These are phyloP conservation scores for Glaciozyma antarctica DNA, from an alignment of 768 basidiomycete genomes.

Conservation along the genomic window DNA sequence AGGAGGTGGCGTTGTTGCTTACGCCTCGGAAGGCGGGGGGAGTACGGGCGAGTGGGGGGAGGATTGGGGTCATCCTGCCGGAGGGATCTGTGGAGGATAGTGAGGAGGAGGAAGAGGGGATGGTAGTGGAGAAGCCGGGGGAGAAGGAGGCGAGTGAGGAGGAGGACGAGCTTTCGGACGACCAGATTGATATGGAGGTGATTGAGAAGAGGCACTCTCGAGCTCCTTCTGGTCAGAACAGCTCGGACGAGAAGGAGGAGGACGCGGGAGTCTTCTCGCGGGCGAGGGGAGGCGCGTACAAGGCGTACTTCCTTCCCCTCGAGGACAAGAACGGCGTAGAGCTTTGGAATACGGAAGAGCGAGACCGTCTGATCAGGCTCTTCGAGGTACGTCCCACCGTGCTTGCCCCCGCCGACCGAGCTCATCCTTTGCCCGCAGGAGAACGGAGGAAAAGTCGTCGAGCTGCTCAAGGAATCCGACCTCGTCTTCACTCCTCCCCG, in stretches of 20 bases:
- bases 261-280: background rate
- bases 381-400: no score
- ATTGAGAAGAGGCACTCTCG: no score
- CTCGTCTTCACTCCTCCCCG: no score
- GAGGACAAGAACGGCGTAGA: background rate
- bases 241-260: background rate
- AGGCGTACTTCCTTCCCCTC: background rate
- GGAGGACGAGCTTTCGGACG: background rate
- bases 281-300: background rate
- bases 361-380: background rate
- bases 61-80: no score
- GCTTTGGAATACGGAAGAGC: background rate
- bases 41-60: no score
- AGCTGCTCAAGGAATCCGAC: no score
- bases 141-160: background rate
- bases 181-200: background rate
- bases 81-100: background rate
- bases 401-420: no score
- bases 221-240: background rate
- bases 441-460: no score
- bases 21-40: no score
- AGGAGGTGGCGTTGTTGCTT: no score
- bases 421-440: no score
- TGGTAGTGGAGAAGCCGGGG: background rate
- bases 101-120: background rate